Conservation (phyloP, 192 early-diverging fungal genomes). For the Linnemannia elongata region DNA sequence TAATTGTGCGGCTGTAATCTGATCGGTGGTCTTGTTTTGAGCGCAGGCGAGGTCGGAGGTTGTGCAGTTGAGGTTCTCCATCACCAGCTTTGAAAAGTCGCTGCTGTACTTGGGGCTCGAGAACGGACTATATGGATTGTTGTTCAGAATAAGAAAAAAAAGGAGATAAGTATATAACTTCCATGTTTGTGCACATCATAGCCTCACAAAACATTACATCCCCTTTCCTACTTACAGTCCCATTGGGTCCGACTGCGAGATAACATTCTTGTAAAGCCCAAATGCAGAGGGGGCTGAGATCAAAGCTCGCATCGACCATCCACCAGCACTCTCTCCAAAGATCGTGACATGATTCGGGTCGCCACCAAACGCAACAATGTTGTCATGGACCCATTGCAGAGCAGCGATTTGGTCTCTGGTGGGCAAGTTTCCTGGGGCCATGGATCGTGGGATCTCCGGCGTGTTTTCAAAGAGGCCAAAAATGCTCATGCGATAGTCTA, state of each 20-base stretch:
- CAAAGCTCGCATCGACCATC: slow-evolving; percentile 26
- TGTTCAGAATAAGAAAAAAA: too few species aligned
- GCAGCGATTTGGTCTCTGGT: slow-evolving; percentile 49
- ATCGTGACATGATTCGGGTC: slow-evolving; percentile 68
- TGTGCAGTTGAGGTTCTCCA: slow-evolving; percentile 9
- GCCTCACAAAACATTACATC: neutral
- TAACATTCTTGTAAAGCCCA: slow-evolving; percentile 28
- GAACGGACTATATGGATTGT: slow-evolving; percentile 29
- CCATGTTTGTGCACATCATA: too few species aligned
- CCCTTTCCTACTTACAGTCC: slow-evolving; percentile 2
- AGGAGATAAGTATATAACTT: too few species aligned
- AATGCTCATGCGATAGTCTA: slow-evolving; percentile 38
- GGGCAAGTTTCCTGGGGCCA: slow-evolving; percentile 25
- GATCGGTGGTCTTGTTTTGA: slow-evolving; percentile 17
- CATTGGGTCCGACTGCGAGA: slow-evolving; percentile 25
- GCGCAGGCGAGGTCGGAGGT: slow-evolving; percentile 21
- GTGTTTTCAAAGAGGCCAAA: slow-evolving; percentile 30
- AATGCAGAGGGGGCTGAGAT: slow-evolving; percentile 34
- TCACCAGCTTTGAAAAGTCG: neutral
- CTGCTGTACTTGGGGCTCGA: slow-evolving; percentile 11
- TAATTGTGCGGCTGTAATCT: neutral
- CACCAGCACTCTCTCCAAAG: slow-evolving; percentile 61
- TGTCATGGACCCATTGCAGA: slow-evolving; percentile 70
- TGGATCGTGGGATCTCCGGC: slow-evolving; percentile 2
- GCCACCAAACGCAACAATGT: slow-evolving; percentile 75